phyloP scores from a whole-genome alignment of 805 yeast genomes.

The Candida incommunis region DNA sequence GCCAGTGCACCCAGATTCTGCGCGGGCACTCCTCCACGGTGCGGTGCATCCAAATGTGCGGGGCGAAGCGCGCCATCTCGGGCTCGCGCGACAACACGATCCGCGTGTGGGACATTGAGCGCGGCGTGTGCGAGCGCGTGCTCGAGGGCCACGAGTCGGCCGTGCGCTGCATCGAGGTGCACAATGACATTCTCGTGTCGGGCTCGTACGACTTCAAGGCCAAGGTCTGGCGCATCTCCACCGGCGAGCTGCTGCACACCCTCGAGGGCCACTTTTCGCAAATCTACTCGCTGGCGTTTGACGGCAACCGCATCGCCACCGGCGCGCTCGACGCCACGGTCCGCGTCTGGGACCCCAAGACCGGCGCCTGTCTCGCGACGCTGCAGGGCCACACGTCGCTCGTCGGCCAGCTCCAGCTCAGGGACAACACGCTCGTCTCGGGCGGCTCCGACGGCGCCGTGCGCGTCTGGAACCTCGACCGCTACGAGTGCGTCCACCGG shows the following conservation, averaged over 20 bases:
- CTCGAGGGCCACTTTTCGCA: conserved; percentile 83
- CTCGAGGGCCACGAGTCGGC: conserved; percentile 54
- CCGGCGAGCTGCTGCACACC: conserved; percentile 82
- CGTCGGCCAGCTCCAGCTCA: conserved; percentile 71
- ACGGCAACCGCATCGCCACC: conserved; percentile 80
- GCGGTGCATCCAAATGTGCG: conserved; percentile 68
- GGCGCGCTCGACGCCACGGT: conserved; percentile 93
- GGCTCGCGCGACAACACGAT: conserved; percentile 88
- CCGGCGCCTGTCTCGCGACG: conserved; percentile 66
- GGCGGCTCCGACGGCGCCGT: conserved; percentile 82
- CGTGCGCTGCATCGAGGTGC: conserved; percentile 75
- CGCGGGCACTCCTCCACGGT: conserved; percentile 92
- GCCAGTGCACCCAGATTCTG: conserved; percentile 74
- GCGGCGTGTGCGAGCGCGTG: conserved; percentile 65
- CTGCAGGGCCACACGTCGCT: conserved; percentile 84
- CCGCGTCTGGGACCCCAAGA: conserved; percentile 84
- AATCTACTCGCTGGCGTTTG: conserved; percentile 87
- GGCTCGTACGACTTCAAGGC: conserved; percentile 86
- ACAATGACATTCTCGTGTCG: conserved; percentile 64
- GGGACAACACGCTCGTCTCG: conserved; percentile 57
- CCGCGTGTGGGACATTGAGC: conserved; percentile 91
- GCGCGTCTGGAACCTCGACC: conserved; percentile 68
- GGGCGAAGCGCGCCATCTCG: conserved; percentile 62
- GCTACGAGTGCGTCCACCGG: conserved; percentile 64
- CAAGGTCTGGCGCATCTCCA: conserved; percentile 81